phyloP scores from a whole-genome alignment of 768 basidiomycete genomes.

The Pulveroboletus sp. region DNA sequence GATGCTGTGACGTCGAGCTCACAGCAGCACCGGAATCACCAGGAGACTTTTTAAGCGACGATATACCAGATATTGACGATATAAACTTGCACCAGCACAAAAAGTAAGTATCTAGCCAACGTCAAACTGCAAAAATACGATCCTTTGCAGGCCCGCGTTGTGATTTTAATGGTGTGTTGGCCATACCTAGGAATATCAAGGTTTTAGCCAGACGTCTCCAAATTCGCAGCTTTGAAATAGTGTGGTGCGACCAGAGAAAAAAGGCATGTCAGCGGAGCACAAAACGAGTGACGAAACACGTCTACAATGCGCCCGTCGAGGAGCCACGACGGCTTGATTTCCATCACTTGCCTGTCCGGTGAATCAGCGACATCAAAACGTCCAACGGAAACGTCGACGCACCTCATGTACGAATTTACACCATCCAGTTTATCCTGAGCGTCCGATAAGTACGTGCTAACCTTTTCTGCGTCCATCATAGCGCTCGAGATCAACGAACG shows the following conservation, averaged over 20 bases:
- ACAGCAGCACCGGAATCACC: conserved; percentile 18
- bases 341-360: conserved; percentile 88
- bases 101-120: too few relatives aligned
- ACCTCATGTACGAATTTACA: conserved; percentile 91
- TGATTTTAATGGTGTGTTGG: too few relatives aligned
- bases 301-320: conserved; percentile 65
- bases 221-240: conserved; percentile 85
- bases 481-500: conserved; percentile 92
- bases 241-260: conserved; percentile 78
- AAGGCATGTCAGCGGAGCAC: conserved; percentile 3
- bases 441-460: conserved; percentile 98
- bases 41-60: too few relatives aligned
- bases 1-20: conserved; percentile 8
- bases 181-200: too few relatives aligned
- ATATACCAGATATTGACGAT: too few relatives aligned
- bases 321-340: conserved; percentile 94
- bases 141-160: too few relatives aligned
- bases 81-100: too few relatives aligned
- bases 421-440: too few relatives aligned
- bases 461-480: conserved; percentile 97
- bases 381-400: not conserved
- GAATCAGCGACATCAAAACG: not conserved
- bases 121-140: too few relatives aligned
- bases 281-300: not conserved
- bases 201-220: conserved; percentile 59